Evolutionary conservation across 2,329 filamentous ascomycete species (phyloP), one percentile per base, ranked within the genome.

Genomic region (Oidium heveae): DNA sequence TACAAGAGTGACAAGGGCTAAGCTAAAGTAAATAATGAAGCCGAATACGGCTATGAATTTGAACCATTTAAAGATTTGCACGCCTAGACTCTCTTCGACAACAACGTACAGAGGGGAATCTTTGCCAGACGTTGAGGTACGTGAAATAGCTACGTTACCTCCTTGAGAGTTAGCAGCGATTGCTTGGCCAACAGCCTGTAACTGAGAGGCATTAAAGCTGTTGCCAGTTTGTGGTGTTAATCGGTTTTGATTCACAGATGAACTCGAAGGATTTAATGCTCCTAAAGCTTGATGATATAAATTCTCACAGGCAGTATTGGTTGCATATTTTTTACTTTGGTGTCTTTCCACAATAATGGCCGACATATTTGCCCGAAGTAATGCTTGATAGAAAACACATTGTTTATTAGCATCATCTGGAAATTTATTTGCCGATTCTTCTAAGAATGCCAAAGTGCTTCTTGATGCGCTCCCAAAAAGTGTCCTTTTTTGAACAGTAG

Each of bases 351-450:
- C 76, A 55, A 98, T 72, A 58, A 98, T 94, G 53, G 87, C 82
- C 18, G 89, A 86, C 84, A 95, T 88, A 63, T 93, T 91, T 53
- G 89, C 87, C 65, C 84, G 84, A 55, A 95, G 74, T 15, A 98
- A 76, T 49, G 88, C 82, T 65, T 89, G 83, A 66, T 98, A 98
- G 67, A 98, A 95, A 16, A 85, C 82, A 66, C 89, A 91, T 67
- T 98, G 91, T 20, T 87, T 81, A 46, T 83, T 84, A 32, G 87
- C 82, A 67, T 86, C 96, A 57, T 73, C 76, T 1, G 91, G 86
- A 63, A 94, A 94, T 67, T 86, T 84, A 69, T 96, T 98, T 39
- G 91, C 93, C 24, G 84, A 83, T 66, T 88, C 83, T 69, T 98
- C 91, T 61, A 88, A 76, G 60, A 86, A 84, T 36, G 87, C 86